Evolutionary conservation across 1,139 yeast species (phyloP).

Genomic region (Pichia sp.): DNA sequence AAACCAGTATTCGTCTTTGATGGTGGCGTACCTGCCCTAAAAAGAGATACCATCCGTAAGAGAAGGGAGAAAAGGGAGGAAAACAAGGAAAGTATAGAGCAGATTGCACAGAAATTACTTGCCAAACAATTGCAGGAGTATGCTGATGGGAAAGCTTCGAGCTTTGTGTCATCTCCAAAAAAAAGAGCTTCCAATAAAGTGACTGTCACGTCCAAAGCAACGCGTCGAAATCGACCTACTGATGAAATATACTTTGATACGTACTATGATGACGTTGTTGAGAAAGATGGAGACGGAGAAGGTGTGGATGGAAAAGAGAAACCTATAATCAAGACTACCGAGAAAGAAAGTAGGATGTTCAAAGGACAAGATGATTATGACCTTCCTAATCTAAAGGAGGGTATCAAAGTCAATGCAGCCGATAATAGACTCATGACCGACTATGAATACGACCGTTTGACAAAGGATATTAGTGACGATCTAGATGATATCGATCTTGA

Average conservation of each 20-base stretch:
- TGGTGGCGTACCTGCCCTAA: conserved; percentile 90
- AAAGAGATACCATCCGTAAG: conserved; percentile 63
- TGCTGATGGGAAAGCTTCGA: conserved; percentile 30
- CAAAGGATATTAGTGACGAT: conserved; percentile 55
- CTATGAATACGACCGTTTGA: conserved; percentile 58
- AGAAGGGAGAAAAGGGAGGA: conserved; percentile 73
- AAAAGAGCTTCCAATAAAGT: conserved; percentile 34
- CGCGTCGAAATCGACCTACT: conserved; percentile 6
- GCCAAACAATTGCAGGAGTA: conserved; percentile 71
- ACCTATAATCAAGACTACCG: neutral
- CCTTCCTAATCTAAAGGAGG: conserved; percentile 53
- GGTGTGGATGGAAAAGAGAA: neutral
- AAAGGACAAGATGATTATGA: conserved; percentile 72
- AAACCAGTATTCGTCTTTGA: conserved; percentile 94
- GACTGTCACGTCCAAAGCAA: conserved; percentile 30
- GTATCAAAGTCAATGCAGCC: conserved; percentile 33
- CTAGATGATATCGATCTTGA: conserved; percentile 68
- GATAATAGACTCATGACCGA: conserved; percentile 75
- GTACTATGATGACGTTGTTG: conserved; percentile 27
- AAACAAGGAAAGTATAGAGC: conserved; percentile 58
- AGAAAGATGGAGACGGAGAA: conserved; percentile 9
- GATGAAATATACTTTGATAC: conserved; percentile 15
- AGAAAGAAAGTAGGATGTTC: conserved; percentile 24
- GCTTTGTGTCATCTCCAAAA: too few relatives aligned
- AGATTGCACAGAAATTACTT: conserved; percentile 73